Base-by-base conservation (phyloP, 2,329 filamentous ascomycete species). In the Clarireedia hainanense region DNA sequence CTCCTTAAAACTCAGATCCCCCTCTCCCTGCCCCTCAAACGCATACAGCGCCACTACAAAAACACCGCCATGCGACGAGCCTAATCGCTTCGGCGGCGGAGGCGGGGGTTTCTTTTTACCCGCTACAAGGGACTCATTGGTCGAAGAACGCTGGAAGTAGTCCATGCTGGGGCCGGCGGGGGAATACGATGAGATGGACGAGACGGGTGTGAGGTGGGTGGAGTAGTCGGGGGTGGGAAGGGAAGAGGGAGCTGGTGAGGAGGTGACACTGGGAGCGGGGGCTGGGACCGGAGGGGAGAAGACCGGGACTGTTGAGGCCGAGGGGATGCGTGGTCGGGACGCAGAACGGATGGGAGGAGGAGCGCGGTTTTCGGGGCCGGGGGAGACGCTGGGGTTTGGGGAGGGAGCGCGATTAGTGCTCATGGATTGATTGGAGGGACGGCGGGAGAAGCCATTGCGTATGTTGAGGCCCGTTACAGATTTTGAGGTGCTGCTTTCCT, bases 61-160 rank as follows among this genome's bases (percentile, higher is more conserved):
- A 6, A 26, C 67, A 58, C 14, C 72, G 71, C 61, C 76, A 75
- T 56, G 74, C 73, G 37, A 60, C 7, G 75, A 76, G 1, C 77
- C 72, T 12, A 74, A 71, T 55, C 80, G 77, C 70, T 87, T 86
- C 2, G 80, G 76, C 17, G 80, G 76, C 9, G 87, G 86, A 0
- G 89, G 88, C 0, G 88, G 88, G 0, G 88, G 86, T 1, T 84
- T 84, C 71, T 87, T 88, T 74, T 92, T 92, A 14, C 73, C 52
- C 5, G 43, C 36, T 3, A 43, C 52, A 10, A 39, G 34, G 24
- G 73, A 52, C 39, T 52, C 49, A 20, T 51, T 42, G n/a, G 47
- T 59, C 4, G 55, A 57, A 27, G 69, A 70, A 2, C 61, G 60
- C 55, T 66, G 66, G 66, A 73, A 50, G 66, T 69, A 67, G 49